These are phyloP conservation scores for Escovopsis weberi DNA, from an alignment of 2,329 filamentous ascomycete genomes.

Conservation along the genomic window DNA sequence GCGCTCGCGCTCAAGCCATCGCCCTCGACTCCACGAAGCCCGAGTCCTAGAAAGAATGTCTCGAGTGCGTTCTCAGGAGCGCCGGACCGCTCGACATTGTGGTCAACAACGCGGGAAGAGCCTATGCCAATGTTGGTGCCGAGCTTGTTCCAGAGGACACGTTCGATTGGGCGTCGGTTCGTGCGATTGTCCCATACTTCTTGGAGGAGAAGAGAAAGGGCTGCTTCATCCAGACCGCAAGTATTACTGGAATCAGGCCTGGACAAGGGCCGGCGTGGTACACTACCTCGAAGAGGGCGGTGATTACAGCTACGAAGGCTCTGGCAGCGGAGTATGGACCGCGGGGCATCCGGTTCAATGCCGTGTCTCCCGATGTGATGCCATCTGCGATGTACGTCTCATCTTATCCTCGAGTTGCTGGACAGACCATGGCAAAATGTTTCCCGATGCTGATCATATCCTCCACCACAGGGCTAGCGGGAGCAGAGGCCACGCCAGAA, in stretches of 20 bases:
- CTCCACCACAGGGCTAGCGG: constrained; percentile 21
- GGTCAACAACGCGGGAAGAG: constrained; percentile 46
- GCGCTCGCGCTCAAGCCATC: constrained; percentile 22
- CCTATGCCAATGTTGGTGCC: constrained; percentile 48
- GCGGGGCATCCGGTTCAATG: constrained; percentile 58
- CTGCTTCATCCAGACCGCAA: constrained; percentile 51
- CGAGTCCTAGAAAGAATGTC: constrained; percentile 36
- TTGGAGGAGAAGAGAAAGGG: constrained; percentile 41
- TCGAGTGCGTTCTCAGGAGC: constrained; percentile 28
- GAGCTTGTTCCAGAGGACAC: constrained; percentile 49
- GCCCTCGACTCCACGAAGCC: constrained; percentile 35
- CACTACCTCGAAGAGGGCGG: constrained; percentile 53
- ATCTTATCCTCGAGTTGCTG: too few species aligned
- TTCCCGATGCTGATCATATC: too few species aligned
- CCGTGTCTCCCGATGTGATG: constrained; percentile 51
- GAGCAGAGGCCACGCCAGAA: constrained; percentile 48
- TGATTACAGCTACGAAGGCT: constrained; percentile 41
- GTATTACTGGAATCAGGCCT: constrained; percentile 44
- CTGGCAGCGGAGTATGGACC: constrained; percentile 61
- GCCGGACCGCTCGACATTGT: constrained; percentile 42
- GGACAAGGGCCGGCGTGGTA: constrained; percentile 54
- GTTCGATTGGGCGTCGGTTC: constrained; percentile 49
- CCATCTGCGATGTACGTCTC: too few species aligned
- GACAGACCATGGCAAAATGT: too few species aligned
- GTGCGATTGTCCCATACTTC: constrained; percentile 46